Evolutionary conservation across 2,329 filamentous ascomycete genomes (phyloP), one percentile per base, ranked within the genome.

Genomic region (Leptoxyphium fumago): DNA sequence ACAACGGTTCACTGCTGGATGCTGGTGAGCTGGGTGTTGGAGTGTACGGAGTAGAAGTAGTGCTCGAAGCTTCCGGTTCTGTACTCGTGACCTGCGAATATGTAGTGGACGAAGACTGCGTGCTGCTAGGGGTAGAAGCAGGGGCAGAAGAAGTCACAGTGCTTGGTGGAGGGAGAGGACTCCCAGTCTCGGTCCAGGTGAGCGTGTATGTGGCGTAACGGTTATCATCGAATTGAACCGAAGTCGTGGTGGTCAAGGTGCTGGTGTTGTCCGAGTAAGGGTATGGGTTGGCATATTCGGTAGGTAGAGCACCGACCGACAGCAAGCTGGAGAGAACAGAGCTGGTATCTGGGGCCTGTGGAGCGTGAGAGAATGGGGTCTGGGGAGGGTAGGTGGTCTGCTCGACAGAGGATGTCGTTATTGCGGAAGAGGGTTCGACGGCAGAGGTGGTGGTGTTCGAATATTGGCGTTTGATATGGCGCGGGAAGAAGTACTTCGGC

Each of bases 401-500:
- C 32, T 36, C 32, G 4, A 36, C 32, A 15, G 32, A 36, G 3
- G 32, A 36, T 5, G 32, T 36, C 5, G 32, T 38, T 41, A 18
- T 18, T 45, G 43, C 41, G 45, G 26, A 11, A 21, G 29, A 8
- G 41, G 39, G 43, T 43, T 15, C 26, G 15, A 43, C 45, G 46
- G 50, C 44, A 18, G 44, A 38, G 43, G 45, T 40, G 17, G 45
- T 54, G 44, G 64, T 62, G 45, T 54, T 55, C 30, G 46, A 45
- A 42, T 63, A 62, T 50, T 66, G 61, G 42, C 68, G 59, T 56
- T 68, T 69, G 28, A 68, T 53, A 43, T 67, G 61, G 44, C 64
- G 62, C n/a, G 67, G 65, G 48, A 68, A 68, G 56, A 70, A 70
- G 61, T 69, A 70, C 50, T 61, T 59, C 18, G 67, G 66, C 45